Evolutionary conservation across 495 filamentous ascomycete species (phyloP).

Genomic region (Cryomyces antarcticus): DNA sequence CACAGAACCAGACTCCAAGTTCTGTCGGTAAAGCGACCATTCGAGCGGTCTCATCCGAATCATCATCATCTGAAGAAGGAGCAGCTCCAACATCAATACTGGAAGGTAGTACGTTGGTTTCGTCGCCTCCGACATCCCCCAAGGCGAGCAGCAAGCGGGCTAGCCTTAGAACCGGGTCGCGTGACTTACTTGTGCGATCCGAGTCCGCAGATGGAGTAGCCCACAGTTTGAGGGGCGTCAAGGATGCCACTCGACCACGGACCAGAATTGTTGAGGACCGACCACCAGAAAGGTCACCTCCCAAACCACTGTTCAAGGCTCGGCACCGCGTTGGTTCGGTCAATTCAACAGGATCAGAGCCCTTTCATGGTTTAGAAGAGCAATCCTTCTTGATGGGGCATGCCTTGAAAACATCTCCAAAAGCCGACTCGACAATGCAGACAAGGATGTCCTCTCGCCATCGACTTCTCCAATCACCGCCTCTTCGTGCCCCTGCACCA

Average conservation of each 20-base stretch:
- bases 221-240: not conserved
- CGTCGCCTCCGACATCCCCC: too few species aligned
- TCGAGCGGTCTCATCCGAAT: too few species aligned
- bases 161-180: constrained; percentile 1
- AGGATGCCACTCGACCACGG: constrained; percentile 10
- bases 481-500: constrained; percentile 5
- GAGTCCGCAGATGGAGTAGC: constrained; percentile 6
- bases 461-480: constrained; percentile 2
- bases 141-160: too few species aligned
- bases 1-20: too few species aligned
- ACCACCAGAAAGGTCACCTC: constrained; percentile 13
- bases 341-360: constrained; percentile 8
- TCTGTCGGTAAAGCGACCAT: too few species aligned
- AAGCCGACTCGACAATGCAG: constrained; percentile 5
- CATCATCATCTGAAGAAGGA: too few species aligned
- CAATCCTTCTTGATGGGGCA: constrained; percentile 11
- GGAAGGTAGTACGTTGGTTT: too few species aligned
- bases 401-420: constrained; percentile 8
- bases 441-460: constrained; percentile 6
- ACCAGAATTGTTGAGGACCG: constrained; percentile 22
- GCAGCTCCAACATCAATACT: too few species aligned
- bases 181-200: constrained; percentile 8
- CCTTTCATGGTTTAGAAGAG: constrained; percentile 12
- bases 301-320: constrained; percentile 11
- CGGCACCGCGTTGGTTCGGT: constrained; percentile 22